These are phyloP conservation scores for Grigorovia jiainica DNA, from an alignment of 805 yeast species.

Conservation along the genomic window DNA sequence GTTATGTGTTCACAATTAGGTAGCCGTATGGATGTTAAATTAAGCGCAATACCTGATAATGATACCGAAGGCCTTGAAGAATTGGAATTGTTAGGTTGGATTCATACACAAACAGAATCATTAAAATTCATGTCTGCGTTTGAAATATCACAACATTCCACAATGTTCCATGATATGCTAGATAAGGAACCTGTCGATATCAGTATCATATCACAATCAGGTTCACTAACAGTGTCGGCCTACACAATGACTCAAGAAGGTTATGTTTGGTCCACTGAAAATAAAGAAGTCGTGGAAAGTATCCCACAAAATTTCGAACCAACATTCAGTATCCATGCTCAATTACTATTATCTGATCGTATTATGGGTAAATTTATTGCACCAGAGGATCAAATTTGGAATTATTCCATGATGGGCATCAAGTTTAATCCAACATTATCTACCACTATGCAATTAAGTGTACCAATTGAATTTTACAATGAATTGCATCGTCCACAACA, in stretches of 20 bases:
- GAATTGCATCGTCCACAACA: conserved; percentile 85
- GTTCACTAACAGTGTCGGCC: conserved; percentile 71
- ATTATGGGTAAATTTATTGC: conserved; percentile 77
- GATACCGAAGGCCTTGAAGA: conserved; percentile 37
- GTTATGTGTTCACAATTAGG: conserved; percentile 88
- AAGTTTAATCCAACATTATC: conserved; percentile 59
- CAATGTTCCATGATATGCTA: conserved; percentile 30
- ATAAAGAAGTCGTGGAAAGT: conserved; percentile 44
- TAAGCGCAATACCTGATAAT: conserved; percentile 33
- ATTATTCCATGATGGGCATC: conserved; percentile 80
- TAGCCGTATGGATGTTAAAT: conserved; percentile 50
- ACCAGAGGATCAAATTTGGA: conserved; percentile 83
- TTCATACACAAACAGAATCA: conserved; percentile 79
- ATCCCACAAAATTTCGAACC: conserved; percentile 62
- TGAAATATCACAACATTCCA: conserved; percentile 55
- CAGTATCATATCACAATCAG: conserved; percentile 67
- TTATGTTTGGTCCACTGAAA: conserved; percentile 63
- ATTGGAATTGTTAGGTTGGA: conserved; percentile 81
- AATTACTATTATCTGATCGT: conserved; percentile 63
- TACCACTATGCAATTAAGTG: conserved; percentile 60
- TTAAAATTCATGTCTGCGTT: conserved; percentile 51
- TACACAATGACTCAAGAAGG: conserved; percentile 57
- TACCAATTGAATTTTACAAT: conserved; percentile 76
- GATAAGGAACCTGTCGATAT: conserved; percentile 42
- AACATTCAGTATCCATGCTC: conserved; percentile 50